Evolutionary conservation across 2,329 filamentous ascomycete genomes (phyloP).

Genomic region (Cladosporium sp.): DNA sequence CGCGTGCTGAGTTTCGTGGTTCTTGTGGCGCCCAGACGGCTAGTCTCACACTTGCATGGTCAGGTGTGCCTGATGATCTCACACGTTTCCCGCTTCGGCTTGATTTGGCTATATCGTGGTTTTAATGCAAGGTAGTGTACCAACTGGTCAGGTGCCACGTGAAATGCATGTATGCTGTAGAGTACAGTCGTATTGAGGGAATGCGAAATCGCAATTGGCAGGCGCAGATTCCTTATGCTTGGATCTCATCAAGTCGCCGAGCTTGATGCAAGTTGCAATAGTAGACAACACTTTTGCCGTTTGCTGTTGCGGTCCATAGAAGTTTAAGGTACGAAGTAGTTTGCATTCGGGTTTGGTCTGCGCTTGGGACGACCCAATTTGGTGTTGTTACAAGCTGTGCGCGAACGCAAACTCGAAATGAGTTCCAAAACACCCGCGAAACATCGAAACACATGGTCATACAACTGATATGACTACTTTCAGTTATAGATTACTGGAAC

Average conservation of each 20-base stretch:
- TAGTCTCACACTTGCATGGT: not conserved
- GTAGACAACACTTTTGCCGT: not conserved
- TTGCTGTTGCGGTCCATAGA: accelerated
- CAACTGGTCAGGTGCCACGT: not conserved
- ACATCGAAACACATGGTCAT: too few species aligned
- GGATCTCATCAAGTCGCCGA: not conserved
- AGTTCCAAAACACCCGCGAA: too few species aligned
- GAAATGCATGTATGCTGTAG: not conserved
- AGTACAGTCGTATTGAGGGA: not conserved
- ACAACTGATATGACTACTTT: not conserved
- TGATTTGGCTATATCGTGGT: not conserved
- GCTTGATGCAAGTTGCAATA: not conserved
- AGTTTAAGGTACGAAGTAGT: too few species aligned
- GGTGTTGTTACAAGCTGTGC: too few species aligned
- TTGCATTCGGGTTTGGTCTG: too few species aligned
- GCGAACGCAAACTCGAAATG: too few species aligned
- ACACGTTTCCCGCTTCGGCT: constrained; percentile 1
- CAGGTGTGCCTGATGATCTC: constrained; percentile 18
- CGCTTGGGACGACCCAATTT: too few species aligned
- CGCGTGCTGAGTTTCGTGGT: not conserved
- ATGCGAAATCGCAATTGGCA: not conserved
- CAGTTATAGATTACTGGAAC: not conserved
- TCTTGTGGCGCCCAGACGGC: constrained; percentile 11
- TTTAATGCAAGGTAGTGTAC: not conserved
- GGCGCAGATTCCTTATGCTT: not conserved